A percentile compares a stretch with the other conserved stretches of the same genome.
Conservation (phyloP, 768 basidiomycete genomes). For the Pisolithus orientalis region DNA sequence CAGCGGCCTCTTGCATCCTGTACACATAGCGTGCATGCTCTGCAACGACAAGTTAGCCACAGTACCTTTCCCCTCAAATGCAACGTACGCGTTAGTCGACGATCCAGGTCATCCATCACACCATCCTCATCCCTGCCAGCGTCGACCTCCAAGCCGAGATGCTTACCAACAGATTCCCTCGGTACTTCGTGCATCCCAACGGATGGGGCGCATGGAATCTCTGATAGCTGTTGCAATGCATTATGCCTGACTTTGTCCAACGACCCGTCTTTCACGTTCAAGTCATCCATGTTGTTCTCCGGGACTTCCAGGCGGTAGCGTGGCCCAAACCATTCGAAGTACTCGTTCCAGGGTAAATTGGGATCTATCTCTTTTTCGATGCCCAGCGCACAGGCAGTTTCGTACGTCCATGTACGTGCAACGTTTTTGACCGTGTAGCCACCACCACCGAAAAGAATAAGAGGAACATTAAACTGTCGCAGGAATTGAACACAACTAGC, state of each 20-base stretch:
- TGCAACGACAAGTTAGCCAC: conserved; percentile 18
- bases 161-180: conserved; percentile 54
- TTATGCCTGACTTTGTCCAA: conserved; percentile 73
- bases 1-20: conserved; percentile 45
- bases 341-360: conserved; percentile 80
- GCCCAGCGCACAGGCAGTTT: conserved; percentile 93
- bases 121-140: conserved; percentile 34
- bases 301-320: conserved; percentile 89
- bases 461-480: conserved; percentile 73
- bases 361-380: conserved; percentile 71
- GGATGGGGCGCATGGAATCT: conserved; percentile 71
- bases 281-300: conserved; percentile 91
- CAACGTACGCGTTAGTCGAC: conserved; percentile 60
- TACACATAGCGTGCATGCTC: conserved; percentile 67
- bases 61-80: neutral
- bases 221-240: conserved; percentile 49
- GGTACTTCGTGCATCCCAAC: conserved; percentile 85
- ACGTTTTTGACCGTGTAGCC: conserved; percentile 98
- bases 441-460: conserved; percentile 91
- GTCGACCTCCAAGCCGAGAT: conserved; percentile 51
- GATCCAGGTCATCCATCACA: conserved; percentile 57
- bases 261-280: conserved; percentile 76
- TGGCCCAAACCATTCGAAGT: conserved; percentile 98
- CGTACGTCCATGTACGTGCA: conserved; percentile 91
- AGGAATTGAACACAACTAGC: conserved; percentile 87